These are phyloP conservation scores for Desmodesmus armatus DNA, from an alignment of 139 green algal genomes.

Conservation along the genomic window DNA sequence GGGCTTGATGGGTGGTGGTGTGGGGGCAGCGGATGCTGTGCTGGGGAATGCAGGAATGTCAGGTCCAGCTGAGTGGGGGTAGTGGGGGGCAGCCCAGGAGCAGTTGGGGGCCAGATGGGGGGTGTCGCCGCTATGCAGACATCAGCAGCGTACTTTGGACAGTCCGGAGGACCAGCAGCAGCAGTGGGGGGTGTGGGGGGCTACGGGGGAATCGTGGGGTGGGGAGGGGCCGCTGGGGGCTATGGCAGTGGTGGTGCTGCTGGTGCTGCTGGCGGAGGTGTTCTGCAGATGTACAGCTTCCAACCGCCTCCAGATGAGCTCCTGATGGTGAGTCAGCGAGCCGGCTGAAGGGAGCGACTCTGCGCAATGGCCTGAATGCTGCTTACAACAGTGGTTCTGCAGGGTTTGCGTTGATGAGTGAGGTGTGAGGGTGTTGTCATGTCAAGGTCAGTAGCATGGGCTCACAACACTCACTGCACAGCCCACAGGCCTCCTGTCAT, in stretches of 20 bases:
- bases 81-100: too few species aligned
- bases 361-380: not conserved
- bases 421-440: too few species aligned
- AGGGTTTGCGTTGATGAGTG: not conserved
- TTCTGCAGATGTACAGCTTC: not conserved
- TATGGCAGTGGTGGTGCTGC: not conserved
- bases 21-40: not conserved
- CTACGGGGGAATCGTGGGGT: not conserved
- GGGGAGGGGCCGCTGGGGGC: not conserved
- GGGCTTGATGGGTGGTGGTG: not conserved
- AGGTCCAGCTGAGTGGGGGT: not conserved
- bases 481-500: too few species aligned
- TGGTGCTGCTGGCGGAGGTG: not conserved
- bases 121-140: too few species aligned
- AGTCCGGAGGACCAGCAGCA: constrained; percentile 15
- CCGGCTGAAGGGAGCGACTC: not conserved
- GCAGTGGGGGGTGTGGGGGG: not conserved
- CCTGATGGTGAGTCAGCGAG: constrained; percentile 55
- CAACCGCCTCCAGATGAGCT: constrained; percentile 78
- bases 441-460: too few species aligned
- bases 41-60: not conserved
- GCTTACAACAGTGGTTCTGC: not conserved
- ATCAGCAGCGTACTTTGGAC: too few species aligned
- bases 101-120: too few species aligned
- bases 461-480: too few species aligned